Evolutionary conservation across 495 filamentous ascomycete species (phyloP).

Genomic region (Tuber aestivum): DNA sequence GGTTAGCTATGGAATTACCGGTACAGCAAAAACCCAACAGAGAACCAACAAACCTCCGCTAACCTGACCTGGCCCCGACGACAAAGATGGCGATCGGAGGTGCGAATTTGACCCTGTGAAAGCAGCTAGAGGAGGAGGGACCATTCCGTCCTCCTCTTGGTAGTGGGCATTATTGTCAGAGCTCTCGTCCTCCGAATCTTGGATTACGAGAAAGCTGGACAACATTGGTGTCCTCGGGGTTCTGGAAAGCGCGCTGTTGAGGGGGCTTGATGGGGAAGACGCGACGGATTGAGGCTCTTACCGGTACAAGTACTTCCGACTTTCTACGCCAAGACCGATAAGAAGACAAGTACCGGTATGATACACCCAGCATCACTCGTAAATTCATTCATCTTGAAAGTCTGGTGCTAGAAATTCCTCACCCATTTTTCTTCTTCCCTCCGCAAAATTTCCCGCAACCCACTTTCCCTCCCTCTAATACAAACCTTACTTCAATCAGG

Average conservation of each 20-base stretch:
- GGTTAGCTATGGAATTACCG: neutral
- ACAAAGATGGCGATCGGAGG: neutral
- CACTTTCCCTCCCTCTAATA: neutral
- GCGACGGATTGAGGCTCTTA: neutral
- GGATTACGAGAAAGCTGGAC: neutral
- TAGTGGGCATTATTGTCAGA: neutral
- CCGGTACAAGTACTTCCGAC: neutral
- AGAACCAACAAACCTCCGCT: conserved; percentile 8
- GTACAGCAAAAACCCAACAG: neutral
- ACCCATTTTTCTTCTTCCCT: neutral
- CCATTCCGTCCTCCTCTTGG: neutral
- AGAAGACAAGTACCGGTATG: neutral
- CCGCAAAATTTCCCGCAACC: neutral
- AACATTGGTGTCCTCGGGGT: neutral
- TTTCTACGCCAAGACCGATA: neutral
- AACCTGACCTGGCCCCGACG: neutral
- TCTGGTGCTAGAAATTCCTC: neutral
- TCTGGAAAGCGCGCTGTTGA: neutral
- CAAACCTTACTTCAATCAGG: neutral
- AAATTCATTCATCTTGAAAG: neutral
- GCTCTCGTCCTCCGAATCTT: neutral
- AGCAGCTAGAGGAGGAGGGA: neutral
- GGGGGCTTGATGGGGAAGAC: neutral
- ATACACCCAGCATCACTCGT: neutral
- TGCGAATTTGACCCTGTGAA: neutral